Evolutionary conservation across 768 basidiomycete species (phyloP), one percentile per base, ranked within the genome.

Genomic region (Auriscalpium vulgare): DNA sequence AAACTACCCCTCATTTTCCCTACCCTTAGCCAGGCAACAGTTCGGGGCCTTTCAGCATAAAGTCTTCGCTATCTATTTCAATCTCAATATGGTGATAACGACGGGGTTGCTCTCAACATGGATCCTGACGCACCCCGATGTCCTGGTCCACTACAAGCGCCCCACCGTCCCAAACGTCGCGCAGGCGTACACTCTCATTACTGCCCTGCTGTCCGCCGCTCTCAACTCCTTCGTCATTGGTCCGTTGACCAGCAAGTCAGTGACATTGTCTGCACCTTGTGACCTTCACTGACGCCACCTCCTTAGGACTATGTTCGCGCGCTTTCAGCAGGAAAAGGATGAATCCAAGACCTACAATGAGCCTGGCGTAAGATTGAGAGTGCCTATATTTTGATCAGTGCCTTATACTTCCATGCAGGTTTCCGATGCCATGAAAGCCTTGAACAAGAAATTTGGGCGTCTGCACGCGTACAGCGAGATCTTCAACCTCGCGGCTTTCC

Each of bases 1-100:
- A 2, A 36, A 46, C 50, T 23, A 13, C 34, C 40, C 21, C 43
- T 37, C 19, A 43, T 40, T 37, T 21, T 23, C 43, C 35, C 37
- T 46, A 48, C n/a, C 55, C 21, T 7, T 57, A 86, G 83, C 88
- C 16, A 80, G 87, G 48, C 79, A 83, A 50, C 83, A 87, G 56
- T 92, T 92, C 58, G 80, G 84, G 10, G 72, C 77, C 44, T 77
- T 93, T 37, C 90, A 92, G 65, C 82, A 88, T 65, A 80, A 78
- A 63, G 81, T 78, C 1, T 88, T 88, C 70, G 87, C 90, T 1
- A 68, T 87, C 59, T 91, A 88, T 70, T 92, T 92, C 63, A 66
- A 76, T 16, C 66, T 80, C 44, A 84, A 83, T 11, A 78, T 87
- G 38, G 61, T 68, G 21, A 68, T 86, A 37, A 78, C 84, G 29